A percentile compares a stretch with the other conserved stretches of the same genome.
Conservation (phyloP, 768 basidiomycete genomes). For the Amanita subjunquillea region DNA sequence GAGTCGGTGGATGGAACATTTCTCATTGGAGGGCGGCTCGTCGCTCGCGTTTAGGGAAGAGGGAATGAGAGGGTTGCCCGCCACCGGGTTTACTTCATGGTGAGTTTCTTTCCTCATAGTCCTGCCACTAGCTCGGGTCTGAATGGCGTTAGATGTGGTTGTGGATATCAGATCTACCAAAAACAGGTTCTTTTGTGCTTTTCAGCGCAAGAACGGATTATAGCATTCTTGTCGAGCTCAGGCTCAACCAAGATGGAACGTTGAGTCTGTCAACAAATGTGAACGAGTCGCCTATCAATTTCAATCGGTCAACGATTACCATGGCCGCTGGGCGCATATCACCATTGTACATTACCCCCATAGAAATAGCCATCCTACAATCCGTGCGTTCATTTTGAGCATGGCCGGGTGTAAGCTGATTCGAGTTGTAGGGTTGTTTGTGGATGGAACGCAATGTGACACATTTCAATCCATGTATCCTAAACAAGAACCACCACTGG, state of each 20-base stretch:
- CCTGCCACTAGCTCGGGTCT: not conserved
- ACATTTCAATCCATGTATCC: slow-evolving; percentile 58
- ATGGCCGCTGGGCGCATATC: slow-evolving; percentile 68
- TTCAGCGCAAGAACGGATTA: slow-evolving; percentile 24
- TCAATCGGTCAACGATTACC: slow-evolving; percentile 36
- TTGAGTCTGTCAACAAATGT: slow-evolving; percentile 37
- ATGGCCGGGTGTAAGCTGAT: not conserved
- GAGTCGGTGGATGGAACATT: slow-evolving; percentile 70
- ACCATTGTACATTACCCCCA: slow-evolving; percentile 57
- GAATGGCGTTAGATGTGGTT: slow-evolving; percentile 33
- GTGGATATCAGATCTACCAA: slow-evolving; percentile 33
- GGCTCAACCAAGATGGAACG: slow-evolving; percentile 43
- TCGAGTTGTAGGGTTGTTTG: slow-evolving; percentile 46
- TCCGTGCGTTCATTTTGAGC: slow-evolving; percentile 36
- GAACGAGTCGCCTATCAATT: slow-evolving; percentile 26
- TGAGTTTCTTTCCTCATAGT: slow-evolving; percentile 15
- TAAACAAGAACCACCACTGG: slow-evolving; percentile 27
- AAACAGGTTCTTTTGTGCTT: slow-evolving; percentile 19
- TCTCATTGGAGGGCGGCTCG: slow-evolving; percentile 53
- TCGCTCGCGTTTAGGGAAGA: slow-evolving; percentile 38
- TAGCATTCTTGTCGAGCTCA: slow-evolving; percentile 30
- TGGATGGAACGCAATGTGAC: slow-evolving; percentile 64
- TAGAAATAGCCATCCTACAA: slow-evolving; percentile 39
- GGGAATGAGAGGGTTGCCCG: slow-evolving; percentile 42
- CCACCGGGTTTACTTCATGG: slow-evolving; percentile 66